These are phyloP conservation scores for Pseudocercospora macadamiae DNA, from an alignment of 2,329 filamentous ascomycete species.

Conservation along the genomic window DNA sequence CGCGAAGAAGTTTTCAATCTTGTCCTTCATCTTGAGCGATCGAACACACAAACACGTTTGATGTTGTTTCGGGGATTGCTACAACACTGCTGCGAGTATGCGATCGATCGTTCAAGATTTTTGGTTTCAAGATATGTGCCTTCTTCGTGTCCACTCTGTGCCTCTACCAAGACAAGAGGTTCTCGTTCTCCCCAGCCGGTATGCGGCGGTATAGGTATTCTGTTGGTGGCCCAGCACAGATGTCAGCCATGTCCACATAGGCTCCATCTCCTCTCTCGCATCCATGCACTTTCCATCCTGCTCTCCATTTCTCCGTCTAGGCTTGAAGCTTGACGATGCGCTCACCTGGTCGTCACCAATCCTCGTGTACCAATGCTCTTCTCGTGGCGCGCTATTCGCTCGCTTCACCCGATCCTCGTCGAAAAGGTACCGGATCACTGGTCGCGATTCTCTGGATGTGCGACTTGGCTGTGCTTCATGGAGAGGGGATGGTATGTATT, in stretches of 20 bases:
- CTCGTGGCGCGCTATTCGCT: background rate
- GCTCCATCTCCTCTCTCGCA: background rate
- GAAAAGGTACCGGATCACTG: background rate
- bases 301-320: slow-evolving; percentile 7
- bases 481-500: slow-evolving; percentile 18
- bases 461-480: background rate
- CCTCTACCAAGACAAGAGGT: background rate
- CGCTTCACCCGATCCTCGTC: slow-evolving; percentile 8
- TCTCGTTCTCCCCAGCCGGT: slow-evolving; percentile 1
- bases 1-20: slow-evolving; percentile 24
- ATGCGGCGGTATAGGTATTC: background rate
- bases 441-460: background rate
- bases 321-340: background rate
- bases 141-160: background rate
- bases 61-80: too few relatives aligned
- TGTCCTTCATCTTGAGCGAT: slow-evolving; percentile 24
- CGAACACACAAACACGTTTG: background rate
- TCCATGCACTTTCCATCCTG: background rate
- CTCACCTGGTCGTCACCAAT: slow-evolving; percentile 4
- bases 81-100: too few relatives aligned
- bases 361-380: slow-evolving; percentile 3
- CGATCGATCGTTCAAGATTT: slow-evolving; percentile 6
- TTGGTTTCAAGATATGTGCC: background rate
- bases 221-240: background rate
- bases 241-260: slow-evolving; percentile 2